Conservation (phyloP, 2,329 filamentous ascomycete genomes). For the Clonostachys rosea region DNA sequence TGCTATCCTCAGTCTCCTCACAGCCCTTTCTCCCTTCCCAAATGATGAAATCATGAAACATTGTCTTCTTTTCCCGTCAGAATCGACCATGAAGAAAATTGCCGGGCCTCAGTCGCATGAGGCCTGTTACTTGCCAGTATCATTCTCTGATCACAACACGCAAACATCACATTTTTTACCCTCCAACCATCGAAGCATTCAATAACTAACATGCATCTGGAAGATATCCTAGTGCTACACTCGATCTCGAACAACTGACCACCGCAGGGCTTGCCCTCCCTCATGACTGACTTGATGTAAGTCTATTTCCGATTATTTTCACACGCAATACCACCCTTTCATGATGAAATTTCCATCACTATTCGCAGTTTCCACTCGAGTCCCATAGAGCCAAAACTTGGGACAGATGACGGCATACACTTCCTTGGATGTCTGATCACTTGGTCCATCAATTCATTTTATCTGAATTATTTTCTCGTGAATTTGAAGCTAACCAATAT, state of each 20-base stretch:
- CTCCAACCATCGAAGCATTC: not conserved
- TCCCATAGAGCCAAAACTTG: conserved; percentile 56
- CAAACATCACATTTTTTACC: conserved; percentile 1
- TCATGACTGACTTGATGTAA: conserved; percentile 2
- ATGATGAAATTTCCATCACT: conserved; percentile 73
- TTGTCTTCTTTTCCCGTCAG: conserved; percentile 84
- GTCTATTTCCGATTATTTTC: conserved; percentile 8
- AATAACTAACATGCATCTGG: no score
- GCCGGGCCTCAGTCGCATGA: conserved; percentile 56
- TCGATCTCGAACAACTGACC: no score
- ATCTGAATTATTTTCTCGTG: not conserved
- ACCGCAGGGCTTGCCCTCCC: no score
- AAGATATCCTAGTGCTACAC: no score
- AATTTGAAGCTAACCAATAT: not conserved
- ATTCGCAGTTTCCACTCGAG: conserved; percentile 92
- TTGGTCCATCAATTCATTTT: no score
- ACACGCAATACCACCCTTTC: conserved; percentile 6
- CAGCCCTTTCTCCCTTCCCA: not conserved
- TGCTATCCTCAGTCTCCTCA: no score
- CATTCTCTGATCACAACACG: conserved; percentile 59
- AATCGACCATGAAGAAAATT: conserved; percentile 81
- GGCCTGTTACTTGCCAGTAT: conserved; percentile 92
- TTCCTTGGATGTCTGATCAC: conserved; percentile 5
- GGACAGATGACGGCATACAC: conserved; percentile 60
- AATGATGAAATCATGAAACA: conserved; percentile 69